Conservation (phyloP, 1,139 yeast genomes). For the Yamadazyma sp. region DNA sequence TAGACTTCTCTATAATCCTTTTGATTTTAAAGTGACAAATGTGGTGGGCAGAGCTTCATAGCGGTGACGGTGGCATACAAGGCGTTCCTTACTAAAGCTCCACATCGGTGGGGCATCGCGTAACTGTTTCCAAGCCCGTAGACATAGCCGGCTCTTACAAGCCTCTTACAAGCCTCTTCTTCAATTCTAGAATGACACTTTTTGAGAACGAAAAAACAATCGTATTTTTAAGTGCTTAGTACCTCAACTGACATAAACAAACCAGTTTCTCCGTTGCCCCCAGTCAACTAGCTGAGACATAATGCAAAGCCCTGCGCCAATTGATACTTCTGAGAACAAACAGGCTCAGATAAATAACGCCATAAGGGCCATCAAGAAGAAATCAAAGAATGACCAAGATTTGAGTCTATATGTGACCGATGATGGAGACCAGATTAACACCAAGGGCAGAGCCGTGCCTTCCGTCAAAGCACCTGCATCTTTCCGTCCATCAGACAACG, state of each 20-base stretch:
- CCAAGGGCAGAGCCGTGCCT: slow-evolving; percentile 67
- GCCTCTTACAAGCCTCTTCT: slow-evolving; percentile 2
- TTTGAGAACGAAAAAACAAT: neutral
- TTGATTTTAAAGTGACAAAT: too few species aligned
- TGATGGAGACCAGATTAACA: slow-evolving; percentile 65
- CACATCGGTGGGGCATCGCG: too few species aligned
- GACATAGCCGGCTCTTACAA: too few species aligned
- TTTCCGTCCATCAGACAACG: slow-evolving; percentile 61
- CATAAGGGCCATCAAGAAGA: slow-evolving; percentile 62
- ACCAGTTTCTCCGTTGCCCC: too few species aligned
- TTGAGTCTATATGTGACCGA: slow-evolving; percentile 61
- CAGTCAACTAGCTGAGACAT: too few species aligned
- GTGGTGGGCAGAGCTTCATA: too few species aligned
- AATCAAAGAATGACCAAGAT: slow-evolving; percentile 31
- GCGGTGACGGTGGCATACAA: too few species aligned
- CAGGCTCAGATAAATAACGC: slow-evolving; percentile 67
- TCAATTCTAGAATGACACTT: slow-evolving; percentile 3
- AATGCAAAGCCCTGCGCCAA: neutral
- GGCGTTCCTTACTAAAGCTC: too few species aligned
- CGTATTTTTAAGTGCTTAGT: too few species aligned
- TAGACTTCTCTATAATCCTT: neutral
- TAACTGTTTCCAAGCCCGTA: too few species aligned
- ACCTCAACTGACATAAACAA: too few species aligned
- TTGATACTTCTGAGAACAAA: slow-evolving; percentile 6
- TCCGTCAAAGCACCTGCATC: slow-evolving; percentile 71